Base-by-base conservation (phyloP, 352 stramenopile species). In the Globisporangium orthogonon region DNA sequence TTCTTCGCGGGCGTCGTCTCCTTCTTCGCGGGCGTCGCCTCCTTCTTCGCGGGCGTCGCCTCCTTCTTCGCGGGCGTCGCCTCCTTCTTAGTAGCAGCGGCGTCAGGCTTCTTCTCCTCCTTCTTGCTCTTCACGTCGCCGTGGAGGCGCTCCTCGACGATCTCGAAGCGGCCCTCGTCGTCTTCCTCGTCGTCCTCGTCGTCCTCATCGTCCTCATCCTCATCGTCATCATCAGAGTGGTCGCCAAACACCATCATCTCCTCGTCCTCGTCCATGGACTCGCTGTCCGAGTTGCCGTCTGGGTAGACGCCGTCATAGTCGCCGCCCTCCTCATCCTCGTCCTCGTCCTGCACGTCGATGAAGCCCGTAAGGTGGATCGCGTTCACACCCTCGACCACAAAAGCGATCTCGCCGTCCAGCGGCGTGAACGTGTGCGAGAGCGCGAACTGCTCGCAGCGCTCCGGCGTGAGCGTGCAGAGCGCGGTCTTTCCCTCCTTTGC, bases 351-450 rank as follows among this genome's bases (percentile, higher is more conserved):
- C 28, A 90, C 71, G 40, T 94, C 84, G 10, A 94, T 83, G 60
- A 90, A 82, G 11, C 80, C 84, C 23, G 84, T 91, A 44, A 94
- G 51, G 68, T 94, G 84, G 58, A 94, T 86, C 31, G 75, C 67
- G 60, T 92, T 92, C 18, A 74, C 67, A 35, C 84, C 84, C 50
- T 91, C 80, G 58, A 76, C 73, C 35, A 75, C 61, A 57, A 94
- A 90, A 58, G 70, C 67, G n/a, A 94, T 68, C 23, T 69, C 72
- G 7, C 84, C 84, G 37, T 94, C 84, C 56, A 83, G 73, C 7
- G 78, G 73, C 51, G 84, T 87, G 60, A 94, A 92, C 13, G 81
- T 81, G 60, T 94, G 79, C 51, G 65, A 79, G 52, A 94, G 58
- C 59, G 86, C 83, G 70, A 78, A 94, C 62, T 94, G 84, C 60